These are phyloP conservation scores for Eucalyptus pumila DNA, from an alignment of 345 rosid genomes.

Conservation along the genomic window DNA sequence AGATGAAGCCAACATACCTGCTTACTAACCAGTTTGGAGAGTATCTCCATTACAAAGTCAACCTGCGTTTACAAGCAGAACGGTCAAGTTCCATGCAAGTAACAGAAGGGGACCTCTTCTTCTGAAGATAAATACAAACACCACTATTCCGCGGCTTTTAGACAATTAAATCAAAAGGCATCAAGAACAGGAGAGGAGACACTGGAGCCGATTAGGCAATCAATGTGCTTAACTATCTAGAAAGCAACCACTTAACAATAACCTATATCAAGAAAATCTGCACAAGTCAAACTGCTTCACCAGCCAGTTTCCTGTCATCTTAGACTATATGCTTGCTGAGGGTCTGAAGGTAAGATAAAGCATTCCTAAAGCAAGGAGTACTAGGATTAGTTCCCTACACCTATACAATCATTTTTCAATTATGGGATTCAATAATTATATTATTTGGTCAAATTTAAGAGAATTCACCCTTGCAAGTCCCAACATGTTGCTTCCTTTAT, in stretches of 20 bases:
- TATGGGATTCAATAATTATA: not conserved
- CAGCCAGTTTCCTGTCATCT: not conserved
- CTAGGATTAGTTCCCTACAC: not conserved
- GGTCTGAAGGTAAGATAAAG: not conserved
- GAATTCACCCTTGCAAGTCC: not conserved
- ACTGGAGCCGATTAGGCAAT: not conserved
- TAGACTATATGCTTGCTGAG: not conserved
- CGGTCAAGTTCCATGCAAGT: not conserved
- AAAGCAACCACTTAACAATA: not conserved
- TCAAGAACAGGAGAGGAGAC: not conserved
- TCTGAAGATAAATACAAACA: not conserved
- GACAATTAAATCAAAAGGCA: not conserved
- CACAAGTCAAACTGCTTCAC: not conserved
- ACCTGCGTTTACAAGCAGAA: slow-evolving; percentile 27
- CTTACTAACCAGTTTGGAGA: slow-evolving; percentile 79
- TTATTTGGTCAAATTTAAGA: not conserved
- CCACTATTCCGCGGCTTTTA: not conserved
- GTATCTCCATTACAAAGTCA: slow-evolving; percentile 93
- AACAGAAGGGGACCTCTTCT: not conserved
- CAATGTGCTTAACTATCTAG: not conserved
- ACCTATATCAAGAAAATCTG: not conserved
- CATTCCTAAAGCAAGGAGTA: not conserved
- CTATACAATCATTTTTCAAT: not conserved
- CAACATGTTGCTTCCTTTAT: not conserved
- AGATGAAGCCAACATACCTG: slow-evolving; percentile 41